Evolutionary conservation across 192 early-diverging fungal genomes (phyloP), one percentile per base, ranked within the genome.

Genomic region (Spizellomyces sp.): DNA sequence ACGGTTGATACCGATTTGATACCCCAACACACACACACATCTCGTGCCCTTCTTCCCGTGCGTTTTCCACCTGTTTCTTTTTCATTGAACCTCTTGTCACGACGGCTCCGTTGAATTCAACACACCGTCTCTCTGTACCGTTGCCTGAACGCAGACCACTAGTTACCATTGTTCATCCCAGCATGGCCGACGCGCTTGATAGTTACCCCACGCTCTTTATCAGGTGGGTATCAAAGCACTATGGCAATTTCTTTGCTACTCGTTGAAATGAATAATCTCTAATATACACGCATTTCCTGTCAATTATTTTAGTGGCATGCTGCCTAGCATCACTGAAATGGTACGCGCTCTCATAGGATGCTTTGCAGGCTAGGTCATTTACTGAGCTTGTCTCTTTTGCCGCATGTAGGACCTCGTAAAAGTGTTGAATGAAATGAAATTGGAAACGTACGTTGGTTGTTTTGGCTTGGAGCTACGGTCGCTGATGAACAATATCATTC

Each of bases 171-270:
- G 57, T 58, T 10, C 9, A 22, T 43, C 19, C 19, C 9, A 57
- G 19, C 48, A 70, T 70, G 69, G 69, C 69, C 22, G 76, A 78
- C 70, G 75, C 78, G 15, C 73, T 83, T 36, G 81, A 80, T 48
- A 64, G 58, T 55, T 83, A 81, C 67, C 78, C 81, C 12, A 80
- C 79, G 6, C 58, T 84, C 46, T 84, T 68, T 75, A 70, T 84
- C 72, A 79, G 73, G 77, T 79, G 46, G 22, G 21, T 15, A 76
- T 17, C n/a, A 17, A 73, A 46, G 15, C 36, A 47, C 19, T 74
- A 22, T 14, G 48, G 57, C 54, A n/a, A 17, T 45, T 43, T 10
- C 73, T 43, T 42, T 36, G 3, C 0, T 36, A 36, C 27, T 2
- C 27, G 27, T 36, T 36, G 27, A 36, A 36, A 36, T 36, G 27